Percentiles rank a stretch among this genome's conserved stretches.
phyloP scores from a whole-genome alignment of 2,329 filamentous ascomycete species.

The Orbilia oligospora region DNA sequence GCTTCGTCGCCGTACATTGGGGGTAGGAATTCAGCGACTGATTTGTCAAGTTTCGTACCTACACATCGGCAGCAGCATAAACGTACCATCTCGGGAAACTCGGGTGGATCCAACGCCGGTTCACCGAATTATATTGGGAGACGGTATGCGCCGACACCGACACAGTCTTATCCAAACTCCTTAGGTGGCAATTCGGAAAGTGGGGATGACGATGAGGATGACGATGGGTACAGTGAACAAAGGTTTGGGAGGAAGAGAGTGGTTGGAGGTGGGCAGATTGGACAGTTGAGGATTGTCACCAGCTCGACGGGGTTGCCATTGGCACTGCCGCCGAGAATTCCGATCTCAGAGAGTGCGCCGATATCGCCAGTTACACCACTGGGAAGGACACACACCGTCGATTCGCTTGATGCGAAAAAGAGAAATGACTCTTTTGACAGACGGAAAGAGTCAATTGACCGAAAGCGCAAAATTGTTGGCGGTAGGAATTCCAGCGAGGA shows the following conservation, averaged over 20 bases:
- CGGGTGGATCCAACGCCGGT: constrained; percentile 35
- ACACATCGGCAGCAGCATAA: constrained; percentile 60
- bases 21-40: constrained; percentile 46
- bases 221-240: constrained; percentile 28
- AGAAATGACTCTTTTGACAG: constrained; percentile 49
- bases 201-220: constrained; percentile 46
- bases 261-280: constrained; percentile 33
- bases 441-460: constrained; percentile 55
- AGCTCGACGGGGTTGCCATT: constrained; percentile 53
- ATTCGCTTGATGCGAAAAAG: constrained; percentile 42
- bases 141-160: constrained; percentile 58
- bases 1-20: constrained; percentile 58
- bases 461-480: constrained; percentile 54
- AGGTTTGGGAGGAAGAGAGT: constrained; percentile 24
- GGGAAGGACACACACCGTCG: constrained; percentile 35
- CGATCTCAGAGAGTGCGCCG: constrained; percentile 51
- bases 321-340: constrained; percentile 48
- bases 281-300: constrained; percentile 46
- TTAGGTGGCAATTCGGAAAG: constrained; percentile 43
- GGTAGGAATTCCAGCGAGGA: constrained; percentile 54
- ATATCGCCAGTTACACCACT: constrained; percentile 49
- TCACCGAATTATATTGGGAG: constrained; percentile 37
- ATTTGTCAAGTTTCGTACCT: constrained; percentile 57
- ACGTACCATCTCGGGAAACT: constrained; percentile 53
- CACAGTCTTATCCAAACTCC: constrained; percentile 55